Base-by-base conservation (phyloP, 805 yeast species). In the Yamadazyma scolyti region DNA sequence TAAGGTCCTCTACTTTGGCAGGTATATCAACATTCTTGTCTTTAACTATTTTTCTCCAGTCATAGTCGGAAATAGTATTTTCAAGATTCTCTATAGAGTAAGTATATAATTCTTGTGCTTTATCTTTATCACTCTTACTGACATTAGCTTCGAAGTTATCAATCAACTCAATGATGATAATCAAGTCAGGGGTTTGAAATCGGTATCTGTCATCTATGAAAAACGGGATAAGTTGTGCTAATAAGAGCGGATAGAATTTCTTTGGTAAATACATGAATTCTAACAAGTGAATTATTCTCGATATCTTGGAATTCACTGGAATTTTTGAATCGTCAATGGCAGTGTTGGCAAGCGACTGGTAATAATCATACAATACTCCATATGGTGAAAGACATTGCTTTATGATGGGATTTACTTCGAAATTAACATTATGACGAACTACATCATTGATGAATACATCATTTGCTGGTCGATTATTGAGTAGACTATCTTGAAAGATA, bases 321-420 rank as follows among this genome's bases (percentile, higher is more conserved):
- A 34, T 18, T 5, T 12, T 14, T 23, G 58, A 53, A 25, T 66
- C 11, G 9, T 25, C 30, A 2, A 11, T 13, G 5, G 9, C 26
- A 7, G 23, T 3, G 23, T 31, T 12, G 6, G 33, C 9, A 6
- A 60, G 30, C 1, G 56, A 50, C 11, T 56, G 54, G 48, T 70
- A 69, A 44, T 73, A 77, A 37, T 70, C 70, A 36, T 65, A 63
- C 15, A 83, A 58, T 0, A 80, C 73, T 2, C 81, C 87, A 49
- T 82, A 78, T 27, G 93, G 93, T 4, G 90, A 60, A 30, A 83
- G 51, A 16, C 82, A 71, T 51, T 82, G 89, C 42, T 78, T 71
- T 46, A 83, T 65, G 2, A 77, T 64, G 10, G 85, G 77, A 23
- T 77, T 68, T 9, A 73, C 58, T 12, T 56, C 50, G 6, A 59